Percentiles rank a stretch among this genome's conserved stretches.
phyloP scores from a whole-genome alignment of 805 yeast genomes.

The Kuraishia hungarica region DNA sequence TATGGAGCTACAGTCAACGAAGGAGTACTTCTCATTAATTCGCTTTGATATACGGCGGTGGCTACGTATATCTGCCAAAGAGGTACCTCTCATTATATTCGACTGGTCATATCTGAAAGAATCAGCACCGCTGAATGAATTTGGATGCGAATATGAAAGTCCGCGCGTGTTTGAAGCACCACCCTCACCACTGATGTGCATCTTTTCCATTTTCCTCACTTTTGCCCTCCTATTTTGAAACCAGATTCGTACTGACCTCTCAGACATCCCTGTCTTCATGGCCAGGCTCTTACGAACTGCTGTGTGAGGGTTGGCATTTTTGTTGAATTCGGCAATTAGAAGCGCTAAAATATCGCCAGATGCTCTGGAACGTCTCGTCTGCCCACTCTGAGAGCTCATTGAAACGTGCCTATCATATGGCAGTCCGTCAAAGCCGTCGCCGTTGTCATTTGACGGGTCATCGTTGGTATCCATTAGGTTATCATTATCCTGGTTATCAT shows the following conservation, averaged over 20 bases:
- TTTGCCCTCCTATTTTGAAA: slow-evolving; percentile 85
- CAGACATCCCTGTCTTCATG: slow-evolving; percentile 70
- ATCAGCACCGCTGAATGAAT: slow-evolving; percentile 9
- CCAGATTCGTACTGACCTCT: slow-evolving; percentile 87
- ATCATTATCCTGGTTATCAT: not conserved
- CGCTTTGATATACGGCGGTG: slow-evolving; percentile 15
- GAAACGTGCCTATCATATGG: not conserved
- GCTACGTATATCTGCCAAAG: slow-evolving; percentile 12
- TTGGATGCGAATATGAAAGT: slow-evolving; percentile 5
- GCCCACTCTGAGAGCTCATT: not conserved
- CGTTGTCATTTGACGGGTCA: not conserved
- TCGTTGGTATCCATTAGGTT: not conserved
- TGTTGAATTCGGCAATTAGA: slow-evolving; percentile 59
- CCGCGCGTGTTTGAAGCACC: not conserved
- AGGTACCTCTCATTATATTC: slow-evolving; percentile 19
- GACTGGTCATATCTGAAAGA: slow-evolving; percentile 15
- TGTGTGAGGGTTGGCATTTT: slow-evolving; percentile 70
- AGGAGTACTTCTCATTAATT: slow-evolving; percentile 57
- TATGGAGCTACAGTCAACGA: slow-evolving; percentile 58
- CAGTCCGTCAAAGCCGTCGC: not conserved
- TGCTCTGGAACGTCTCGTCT: slow-evolving; percentile 25
- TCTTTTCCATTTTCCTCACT: slow-evolving; percentile 40
- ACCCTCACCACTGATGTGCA: slow-evolving; percentile 9
- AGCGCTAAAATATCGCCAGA: slow-evolving; percentile 65
- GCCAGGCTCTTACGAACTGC: slow-evolving; percentile 64